A percentile compares a stretch with the other conserved stretches of the same genome.
Evolutionary conservation across 257 asterid genomes (phyloP).

Genomic region (Fraxinus anomala): DNA sequence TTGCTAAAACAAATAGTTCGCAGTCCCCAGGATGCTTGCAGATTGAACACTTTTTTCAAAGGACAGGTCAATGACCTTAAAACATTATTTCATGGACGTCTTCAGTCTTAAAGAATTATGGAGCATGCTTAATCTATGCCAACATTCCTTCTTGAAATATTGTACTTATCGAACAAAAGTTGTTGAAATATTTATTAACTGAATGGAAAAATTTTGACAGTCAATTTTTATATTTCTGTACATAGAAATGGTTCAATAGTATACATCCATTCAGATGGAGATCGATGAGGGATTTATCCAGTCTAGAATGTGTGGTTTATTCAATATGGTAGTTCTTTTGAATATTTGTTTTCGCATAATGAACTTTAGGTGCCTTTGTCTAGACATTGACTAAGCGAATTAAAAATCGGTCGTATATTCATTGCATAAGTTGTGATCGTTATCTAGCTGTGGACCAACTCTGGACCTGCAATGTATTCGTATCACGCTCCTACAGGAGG

Average conservation of each 20-base stretch:
- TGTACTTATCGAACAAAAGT: background rate
- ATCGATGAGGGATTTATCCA: background rate
- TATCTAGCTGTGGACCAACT: too few species aligned
- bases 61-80: slow-evolving; percentile 37
- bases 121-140: slow-evolving; percentile 7
- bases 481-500: too few species aligned
- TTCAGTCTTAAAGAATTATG: background rate
- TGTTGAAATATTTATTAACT: background rate
- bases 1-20: slow-evolving; percentile 42
- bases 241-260: background rate
- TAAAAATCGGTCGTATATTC: too few species aligned
- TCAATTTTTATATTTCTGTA: background rate
- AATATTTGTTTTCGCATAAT: too few species aligned
- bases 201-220: background rate
- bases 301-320: background rate
- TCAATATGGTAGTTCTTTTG: too few species aligned
- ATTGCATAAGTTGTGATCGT: too few species aligned
- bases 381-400: too few species aligned
- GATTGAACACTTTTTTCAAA: slow-evolving; percentile 85
- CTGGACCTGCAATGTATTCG: too few species aligned
- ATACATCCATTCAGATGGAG: background rate
- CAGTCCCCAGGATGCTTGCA: slow-evolving; percentile 65
- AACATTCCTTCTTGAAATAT: background rate
- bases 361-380: too few species aligned
- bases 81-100: background rate